These are phyloP conservation scores for Phyllosticta paracitricarpa DNA, from an alignment of 2,329 filamentous ascomycete genomes.

Conservation along the genomic window DNA sequence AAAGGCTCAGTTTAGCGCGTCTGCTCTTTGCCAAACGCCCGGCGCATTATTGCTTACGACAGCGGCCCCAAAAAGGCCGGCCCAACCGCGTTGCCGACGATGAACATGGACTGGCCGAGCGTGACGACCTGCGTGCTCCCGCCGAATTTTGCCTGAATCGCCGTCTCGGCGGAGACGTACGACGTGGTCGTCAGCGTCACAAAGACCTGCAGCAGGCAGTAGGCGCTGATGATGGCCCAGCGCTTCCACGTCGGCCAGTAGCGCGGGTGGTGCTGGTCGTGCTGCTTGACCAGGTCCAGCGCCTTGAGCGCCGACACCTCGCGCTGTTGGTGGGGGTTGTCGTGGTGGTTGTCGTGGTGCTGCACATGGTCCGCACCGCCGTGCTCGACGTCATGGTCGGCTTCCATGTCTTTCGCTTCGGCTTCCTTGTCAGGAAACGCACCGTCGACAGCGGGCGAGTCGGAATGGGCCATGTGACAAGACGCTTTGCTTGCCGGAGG, in stretches of 20 bases:
- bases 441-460: background rate
- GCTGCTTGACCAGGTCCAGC: conserved; percentile 7
- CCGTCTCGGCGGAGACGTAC: conserved; percentile 7
- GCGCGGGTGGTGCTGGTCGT: conserved; percentile 9
- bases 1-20: background rate
- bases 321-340: background rate
- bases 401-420: background rate
- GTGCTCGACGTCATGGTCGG: conserved; percentile 1
- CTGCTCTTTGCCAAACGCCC: background rate
- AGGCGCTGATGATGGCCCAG: conserved; percentile 8
- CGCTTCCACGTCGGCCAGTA: conserved; percentile 7
- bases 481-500: background rate
- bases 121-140: conserved; percentile 10
- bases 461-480: background rate
- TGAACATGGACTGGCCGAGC: conserved; percentile 9
- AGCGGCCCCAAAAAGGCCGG: conserved; percentile 9
- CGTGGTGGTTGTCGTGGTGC: too few species aligned
- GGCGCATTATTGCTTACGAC: conserved; percentile 5
- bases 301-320: conserved; percentile 3
- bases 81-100: conserved; percentile 8
- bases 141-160: conserved; percentile 7
- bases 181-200: conserved; percentile 6
- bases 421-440: background rate
- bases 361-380: background rate
- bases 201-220: conserved; percentile 10